Conservation (phyloP, 768 basidiomycete species). For the Butyriboletus loyo region DNA sequence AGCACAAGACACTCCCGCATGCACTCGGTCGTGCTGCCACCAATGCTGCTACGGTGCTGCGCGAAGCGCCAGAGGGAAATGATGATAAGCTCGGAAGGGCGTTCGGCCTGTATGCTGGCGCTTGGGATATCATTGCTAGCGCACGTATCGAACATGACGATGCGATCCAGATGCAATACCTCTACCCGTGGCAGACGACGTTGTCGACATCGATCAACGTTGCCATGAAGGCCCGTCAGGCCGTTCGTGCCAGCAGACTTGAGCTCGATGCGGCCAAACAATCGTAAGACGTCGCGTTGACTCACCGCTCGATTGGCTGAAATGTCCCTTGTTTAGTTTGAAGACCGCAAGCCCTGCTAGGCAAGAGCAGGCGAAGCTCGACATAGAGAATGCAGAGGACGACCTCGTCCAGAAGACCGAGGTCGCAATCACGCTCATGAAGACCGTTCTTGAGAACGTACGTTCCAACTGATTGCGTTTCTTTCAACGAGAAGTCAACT, state of each 20-base stretch:
- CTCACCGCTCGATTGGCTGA: background rate
- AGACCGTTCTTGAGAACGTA: slow-evolving; percentile 97
- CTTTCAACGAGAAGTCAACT: background rate
- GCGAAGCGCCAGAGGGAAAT: slow-evolving; percentile 41
- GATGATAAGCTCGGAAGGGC: slow-evolving; percentile 76
- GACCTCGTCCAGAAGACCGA: slow-evolving; percentile 98
- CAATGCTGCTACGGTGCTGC: slow-evolving; percentile 49
- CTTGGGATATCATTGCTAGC: slow-evolving; percentile 79
- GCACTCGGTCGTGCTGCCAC: slow-evolving; percentile 84
- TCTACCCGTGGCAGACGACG: slow-evolving; percentile 86
- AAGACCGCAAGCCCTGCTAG: slow-evolving; percentile 72
- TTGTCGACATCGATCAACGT: slow-evolving; percentile 79
- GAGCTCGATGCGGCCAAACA: slow-evolving; percentile 93
- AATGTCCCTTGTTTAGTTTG: slow-evolving; percentile 46
- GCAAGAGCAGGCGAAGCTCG: slow-evolving; percentile 90
- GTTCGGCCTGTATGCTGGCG: slow-evolving; percentile 72
- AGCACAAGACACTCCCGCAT: slow-evolving; percentile 97
- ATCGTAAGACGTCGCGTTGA: slow-evolving; percentile 45
- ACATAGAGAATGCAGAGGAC: slow-evolving; percentile 92
- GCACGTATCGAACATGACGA: slow-evolving; percentile 82
- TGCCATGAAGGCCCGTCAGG: slow-evolving; percentile 89
- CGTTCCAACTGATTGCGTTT: slow-evolving; percentile 25
- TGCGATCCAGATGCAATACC: slow-evolving; percentile 60
- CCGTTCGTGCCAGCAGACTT: slow-evolving; percentile 73
- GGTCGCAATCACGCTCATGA: slow-evolving; percentile 94